Base-by-base conservation (phyloP, 2,329 filamentous ascomycete genomes). In the Fusarium odoratissimum region DNA sequence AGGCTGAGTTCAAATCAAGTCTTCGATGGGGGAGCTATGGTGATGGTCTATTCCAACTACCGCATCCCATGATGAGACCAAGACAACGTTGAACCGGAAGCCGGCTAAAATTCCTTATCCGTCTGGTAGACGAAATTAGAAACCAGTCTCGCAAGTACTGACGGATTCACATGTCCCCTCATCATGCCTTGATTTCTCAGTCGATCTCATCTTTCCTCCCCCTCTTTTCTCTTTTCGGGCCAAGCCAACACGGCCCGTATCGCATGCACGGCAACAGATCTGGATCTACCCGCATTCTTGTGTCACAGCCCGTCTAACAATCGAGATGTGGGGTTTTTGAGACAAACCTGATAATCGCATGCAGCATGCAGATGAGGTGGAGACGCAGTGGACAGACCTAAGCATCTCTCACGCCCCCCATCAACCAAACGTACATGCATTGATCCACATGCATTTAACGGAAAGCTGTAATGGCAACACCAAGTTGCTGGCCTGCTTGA, bases 101-200 rank as follows among this genome's bases (percentile, higher is more conserved):
- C 6, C 25, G 11, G 8, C 13, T 23, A 11, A 25, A 49, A 21
- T 38, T 33, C 16, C 25, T 59, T 14, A n/a, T 48, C 25, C 16
- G 2, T 0, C 17, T 14, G 12, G 6, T 3, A 8, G 4, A 13
- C 33, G n/a, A 16, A 5, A 28, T 0, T 2, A 8, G 8, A 3
- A 21, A 21, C 6, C 19, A 42, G 14, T 1, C 8, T 33, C 21
- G 3, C 3, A 33, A 0, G 6, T 23, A 21, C 23, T 14, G 52
- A 11, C 4, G 1, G 37, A 2, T 21, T 23, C 52, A 56, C 38
- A 56, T 44, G 52, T 1, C 21, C 0, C 3, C 17, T 31, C 21
- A 35, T 4, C 12, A 2, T 4, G 7, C 11, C 7, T 17, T 42
- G 45, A 33, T 60, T 42, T 35, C 57, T 35, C 45, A 28, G 9